These are phyloP conservation scores for Rhizopogon sp. DNA, from an alignment of 768 basidiomycete species.

Conservation along the genomic window DNA sequence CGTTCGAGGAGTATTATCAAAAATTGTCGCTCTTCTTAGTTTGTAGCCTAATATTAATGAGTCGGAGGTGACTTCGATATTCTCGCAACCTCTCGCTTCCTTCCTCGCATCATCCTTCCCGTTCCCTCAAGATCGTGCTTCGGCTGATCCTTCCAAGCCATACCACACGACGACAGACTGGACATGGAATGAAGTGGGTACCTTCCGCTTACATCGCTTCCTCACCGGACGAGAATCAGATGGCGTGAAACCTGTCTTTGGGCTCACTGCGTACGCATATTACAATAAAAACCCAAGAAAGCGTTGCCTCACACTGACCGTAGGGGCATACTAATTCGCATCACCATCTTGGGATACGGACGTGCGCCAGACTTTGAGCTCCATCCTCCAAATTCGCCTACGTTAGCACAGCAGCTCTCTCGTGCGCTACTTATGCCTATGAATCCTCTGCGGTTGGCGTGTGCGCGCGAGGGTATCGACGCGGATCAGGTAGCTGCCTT, in stretches of 20 bases:
- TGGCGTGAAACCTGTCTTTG: constrained; percentile 86
- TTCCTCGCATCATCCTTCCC: constrained; percentile 64
- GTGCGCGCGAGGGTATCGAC: constrained; percentile 22
- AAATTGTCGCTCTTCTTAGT: not conserved
- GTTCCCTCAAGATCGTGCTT: constrained; percentile 48
- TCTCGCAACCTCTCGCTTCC: constrained; percentile 77
- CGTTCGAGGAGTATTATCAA: constrained; percentile 9
- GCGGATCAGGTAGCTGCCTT: constrained; percentile 10
- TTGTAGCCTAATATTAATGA: constrained; percentile 72
- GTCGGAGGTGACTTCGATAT: constrained; percentile 74
- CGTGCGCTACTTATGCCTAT: constrained; percentile 30
- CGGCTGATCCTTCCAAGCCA: constrained; percentile 37
- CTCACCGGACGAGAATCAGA: constrained; percentile 81
- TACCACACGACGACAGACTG: constrained; percentile 67
- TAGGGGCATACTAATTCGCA: constrained; percentile 48
- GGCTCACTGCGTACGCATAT: constrained; percentile 66
- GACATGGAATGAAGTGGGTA: constrained; percentile 34
- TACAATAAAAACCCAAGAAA: not conserved
- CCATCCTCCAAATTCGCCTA: constrained; percentile 38
- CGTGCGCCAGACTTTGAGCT: constrained; percentile 41
- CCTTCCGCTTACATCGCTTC: constrained; percentile 65
- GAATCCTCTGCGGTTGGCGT: constrained; percentile 20
- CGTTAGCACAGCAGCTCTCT: constrained; percentile 36
- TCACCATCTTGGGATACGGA: constrained; percentile 45
- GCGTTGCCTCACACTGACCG: not conserved